A percentile compares a stretch with the other conserved stretches of the same genome.
Conservation (phyloP, 2,329 filamentous ascomycete genomes). For the Phialemoniopsis sp. region DNA sequence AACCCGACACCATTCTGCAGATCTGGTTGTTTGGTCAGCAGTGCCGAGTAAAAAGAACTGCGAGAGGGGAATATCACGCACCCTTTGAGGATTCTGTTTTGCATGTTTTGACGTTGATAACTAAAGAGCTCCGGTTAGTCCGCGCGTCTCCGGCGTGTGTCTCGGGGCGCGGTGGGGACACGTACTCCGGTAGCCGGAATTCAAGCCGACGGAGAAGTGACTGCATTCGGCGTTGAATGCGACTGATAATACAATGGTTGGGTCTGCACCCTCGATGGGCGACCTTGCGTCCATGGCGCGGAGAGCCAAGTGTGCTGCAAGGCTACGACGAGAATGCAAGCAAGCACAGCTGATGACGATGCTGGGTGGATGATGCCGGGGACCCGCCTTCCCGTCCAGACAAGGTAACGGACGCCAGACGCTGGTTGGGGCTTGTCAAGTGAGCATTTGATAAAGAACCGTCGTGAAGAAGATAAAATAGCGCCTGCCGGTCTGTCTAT, state of each 20-base stretch:
- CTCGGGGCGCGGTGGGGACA: slow-evolving; percentile 2
- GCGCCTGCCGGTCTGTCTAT: too few relatives aligned
- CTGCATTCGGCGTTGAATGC: slow-evolving; percentile 82
- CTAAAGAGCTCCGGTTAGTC: too few relatives aligned
- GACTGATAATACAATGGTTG: slow-evolving; percentile 73
- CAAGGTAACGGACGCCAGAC: too few relatives aligned
- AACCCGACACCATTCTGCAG: slow-evolving; percentile 80
- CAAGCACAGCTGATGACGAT: background rate
- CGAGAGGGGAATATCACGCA: background rate
- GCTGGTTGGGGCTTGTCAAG: too few relatives aligned
- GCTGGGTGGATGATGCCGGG: background rate
- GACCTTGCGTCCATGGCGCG: slow-evolving; percentile 81
- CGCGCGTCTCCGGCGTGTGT: slow-evolving; percentile 1
- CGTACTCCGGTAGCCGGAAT: slow-evolving; percentile 81
- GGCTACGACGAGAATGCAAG: background rate
- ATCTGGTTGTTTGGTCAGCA: slow-evolving; percentile 37
- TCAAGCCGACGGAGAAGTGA: slow-evolving; percentile 82
- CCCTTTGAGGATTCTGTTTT: background rate
- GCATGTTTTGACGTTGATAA: too few relatives aligned
- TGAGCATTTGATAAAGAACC: too few relatives aligned
- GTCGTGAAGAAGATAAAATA: too few relatives aligned
- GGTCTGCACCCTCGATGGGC: slow-evolving; percentile 72
- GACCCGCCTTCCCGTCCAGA: too few relatives aligned
- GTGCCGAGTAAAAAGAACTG: too few relatives aligned
- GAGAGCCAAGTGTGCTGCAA: background rate